Evolutionary conservation across 768 basidiomycete genomes (phyloP), one percentile per base, ranked within the genome.

Genomic region (Tulasnella sp.): DNA sequence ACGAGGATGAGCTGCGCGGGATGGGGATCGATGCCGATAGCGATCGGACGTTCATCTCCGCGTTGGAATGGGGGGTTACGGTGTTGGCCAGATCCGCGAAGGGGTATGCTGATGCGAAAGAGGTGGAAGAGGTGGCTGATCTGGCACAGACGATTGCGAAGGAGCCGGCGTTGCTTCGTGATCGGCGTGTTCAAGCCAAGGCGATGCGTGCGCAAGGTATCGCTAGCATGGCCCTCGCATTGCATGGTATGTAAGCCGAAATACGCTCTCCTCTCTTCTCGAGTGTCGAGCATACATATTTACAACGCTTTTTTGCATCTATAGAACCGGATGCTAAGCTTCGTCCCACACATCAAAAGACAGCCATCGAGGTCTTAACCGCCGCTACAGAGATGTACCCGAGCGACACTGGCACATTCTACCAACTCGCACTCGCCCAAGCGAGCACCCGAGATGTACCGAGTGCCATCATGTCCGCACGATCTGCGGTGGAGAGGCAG

Each of bases 341-440:
- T 1, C 81, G 93, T 10, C 74, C 81, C 0, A 68, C 64, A 17
- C 80, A 78, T 19, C 78, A 94, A 49, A 69, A 76, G 1, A 70
- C 78, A 31, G 63, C 63, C 12, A 50, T 63, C 42, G 59, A 62
- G 12, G 70, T 73, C 50, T 69, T 76, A 22, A 45, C 52, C 2
- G 53, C 62, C 0, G 67, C 75, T 2, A 61, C 67, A 8, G n/a
- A 60, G 9, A 67, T 74, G 22, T 29, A 65, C 27, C 67, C 72
- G 0, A 55, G 56, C 0, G 68, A 70, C 1, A 63, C 69, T 10
- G 53, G 61, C 2, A 81, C 78, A 0, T 78, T 84, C 64, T 91
- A 85, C 65, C 87, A 93, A 56, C 78, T 92, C n/a, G 85, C 93
- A 0, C 73, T 90, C 7, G 84, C 84, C 4, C 82, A 81, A 29